phyloP scores from a whole-genome alignment of 2,329 filamentous ascomycete species.

The Talaromyces sp. region DNA sequence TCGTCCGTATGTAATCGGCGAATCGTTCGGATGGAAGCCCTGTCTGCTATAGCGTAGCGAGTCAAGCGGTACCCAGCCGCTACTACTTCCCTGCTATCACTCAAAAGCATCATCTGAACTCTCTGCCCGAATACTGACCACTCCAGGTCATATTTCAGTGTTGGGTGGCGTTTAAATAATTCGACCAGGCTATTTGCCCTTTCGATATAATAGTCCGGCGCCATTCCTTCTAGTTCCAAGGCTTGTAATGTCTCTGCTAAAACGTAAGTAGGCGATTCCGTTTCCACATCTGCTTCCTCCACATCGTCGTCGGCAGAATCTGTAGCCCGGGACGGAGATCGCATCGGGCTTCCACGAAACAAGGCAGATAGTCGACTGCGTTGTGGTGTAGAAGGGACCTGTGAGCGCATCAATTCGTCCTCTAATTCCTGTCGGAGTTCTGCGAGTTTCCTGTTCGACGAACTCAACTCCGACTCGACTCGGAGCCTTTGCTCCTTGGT shows the following conservation, averaged over 20 bases:
- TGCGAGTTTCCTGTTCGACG: constrained; percentile 70
- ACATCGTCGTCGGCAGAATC: constrained; percentile 38
- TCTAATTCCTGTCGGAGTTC: constrained; percentile 58
- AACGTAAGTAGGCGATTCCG: constrained; percentile 85
- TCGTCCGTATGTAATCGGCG: constrained; percentile 85
- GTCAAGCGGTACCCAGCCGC: constrained; percentile 92
- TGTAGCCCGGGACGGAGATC: constrained; percentile 46
- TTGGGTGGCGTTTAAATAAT: constrained; percentile 88
- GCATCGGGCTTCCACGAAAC: constrained; percentile 54
- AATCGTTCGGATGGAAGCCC: constrained; percentile 83
- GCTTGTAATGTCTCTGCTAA: constrained; percentile 87
- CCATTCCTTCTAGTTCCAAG: constrained; percentile 80
- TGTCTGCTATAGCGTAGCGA: constrained; percentile 89
- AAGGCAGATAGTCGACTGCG: constrained; percentile 55
- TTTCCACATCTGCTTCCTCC: constrained; percentile 61
- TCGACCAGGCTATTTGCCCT: constrained; percentile 91
- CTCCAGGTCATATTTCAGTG: constrained; percentile 90
- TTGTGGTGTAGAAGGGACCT: constrained; percentile 51
- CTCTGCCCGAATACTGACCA: constrained; percentile 93
- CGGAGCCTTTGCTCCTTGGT: constrained; percentile 76
- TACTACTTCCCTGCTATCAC: constrained; percentile 91
- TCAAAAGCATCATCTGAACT: constrained; percentile 93
- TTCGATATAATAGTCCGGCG: constrained; percentile 90
- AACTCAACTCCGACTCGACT: constrained; percentile 84
- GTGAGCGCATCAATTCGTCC: constrained; percentile 57